These are phyloP conservation scores for Blastobotrys apis DNA, from an alignment of 1,139 yeast genomes.

Conservation along the genomic window DNA sequence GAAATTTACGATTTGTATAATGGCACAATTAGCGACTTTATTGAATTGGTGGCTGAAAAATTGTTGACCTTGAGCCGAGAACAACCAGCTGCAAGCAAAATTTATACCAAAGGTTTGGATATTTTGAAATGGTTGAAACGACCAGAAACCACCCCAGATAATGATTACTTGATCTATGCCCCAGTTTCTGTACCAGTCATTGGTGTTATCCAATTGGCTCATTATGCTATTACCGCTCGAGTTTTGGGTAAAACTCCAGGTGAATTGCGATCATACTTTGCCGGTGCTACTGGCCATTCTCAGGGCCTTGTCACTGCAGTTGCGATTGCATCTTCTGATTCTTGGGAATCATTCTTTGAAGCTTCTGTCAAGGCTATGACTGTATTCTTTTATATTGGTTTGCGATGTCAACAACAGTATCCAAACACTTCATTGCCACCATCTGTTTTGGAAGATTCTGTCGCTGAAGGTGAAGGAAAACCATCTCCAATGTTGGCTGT, in stretches of 20 bases:
- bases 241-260: conserved; percentile 88
- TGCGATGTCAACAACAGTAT: conserved; percentile 82
- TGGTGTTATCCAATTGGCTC: conserved; percentile 91
- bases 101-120: conserved; percentile 91
- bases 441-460: conserved; percentile 85
- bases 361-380: conserved; percentile 76
- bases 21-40: conserved; percentile 68
- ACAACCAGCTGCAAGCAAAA: conserved; percentile 75
- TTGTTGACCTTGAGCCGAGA: conserved; percentile 65
- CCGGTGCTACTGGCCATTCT: conserved; percentile 96
- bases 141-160: conserved; percentile 85
- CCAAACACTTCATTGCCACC: conserved; percentile 96
- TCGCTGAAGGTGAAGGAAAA: conserved; percentile 90
- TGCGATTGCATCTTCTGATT: conserved; percentile 78
- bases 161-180: conserved; percentile 80
- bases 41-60: conserved; percentile 62
- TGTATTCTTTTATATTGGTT: conserved; percentile 86
- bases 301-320: conserved; percentile 95
- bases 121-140: conserved; percentile 79
- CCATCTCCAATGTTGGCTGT: conserved; percentile 97
- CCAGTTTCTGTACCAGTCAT: conserved; percentile 96
- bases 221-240: conserved; percentile 83
- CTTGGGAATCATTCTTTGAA: conserved; percentile 77
- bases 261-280: conserved; percentile 62
- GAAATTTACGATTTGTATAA: conserved; percentile 74